Evolutionary conservation across 257 asterid species (phyloP).

Genomic region (Nicotiana obtusifolia): DNA sequence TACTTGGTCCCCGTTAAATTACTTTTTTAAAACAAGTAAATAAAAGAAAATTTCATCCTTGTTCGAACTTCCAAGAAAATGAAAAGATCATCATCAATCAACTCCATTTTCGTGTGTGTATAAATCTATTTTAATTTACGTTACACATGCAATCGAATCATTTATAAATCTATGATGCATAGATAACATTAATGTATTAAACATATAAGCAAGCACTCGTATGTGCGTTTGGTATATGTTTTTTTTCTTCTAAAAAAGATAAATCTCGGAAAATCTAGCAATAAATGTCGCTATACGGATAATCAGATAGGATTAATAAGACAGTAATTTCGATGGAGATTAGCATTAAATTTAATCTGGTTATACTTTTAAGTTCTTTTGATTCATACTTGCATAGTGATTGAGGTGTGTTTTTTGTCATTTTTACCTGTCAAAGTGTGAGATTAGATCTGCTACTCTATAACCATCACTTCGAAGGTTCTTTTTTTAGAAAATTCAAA

Average conservation of each 20-base stretch:
- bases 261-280: too few relatives aligned
- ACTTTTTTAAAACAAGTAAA: too few relatives aligned
- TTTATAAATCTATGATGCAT: background rate
- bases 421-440: background rate
- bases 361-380: background rate
- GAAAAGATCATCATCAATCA: too few relatives aligned
- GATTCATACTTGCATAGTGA: background rate
- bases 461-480: background rate
- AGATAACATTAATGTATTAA: background rate
- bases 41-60: too few relatives aligned
- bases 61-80: too few relatives aligned
- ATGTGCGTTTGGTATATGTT: too few relatives aligned
- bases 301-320: too few relatives aligned
- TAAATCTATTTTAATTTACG: too few relatives aligned
- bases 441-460: background rate
- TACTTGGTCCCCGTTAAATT: background rate
- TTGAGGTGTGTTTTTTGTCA: background rate
- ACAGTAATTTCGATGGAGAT: background rate
- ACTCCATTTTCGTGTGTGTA: too few relatives aligned
- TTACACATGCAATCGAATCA: background rate
- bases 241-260: too few relatives aligned
- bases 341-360: background rate
- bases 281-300: background rate
- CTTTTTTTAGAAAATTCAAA: background rate
- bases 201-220: background rate